phyloP scores from a whole-genome alignment of 2,329 filamentous ascomycete species.

The Aspergillaceae sp. region DNA sequence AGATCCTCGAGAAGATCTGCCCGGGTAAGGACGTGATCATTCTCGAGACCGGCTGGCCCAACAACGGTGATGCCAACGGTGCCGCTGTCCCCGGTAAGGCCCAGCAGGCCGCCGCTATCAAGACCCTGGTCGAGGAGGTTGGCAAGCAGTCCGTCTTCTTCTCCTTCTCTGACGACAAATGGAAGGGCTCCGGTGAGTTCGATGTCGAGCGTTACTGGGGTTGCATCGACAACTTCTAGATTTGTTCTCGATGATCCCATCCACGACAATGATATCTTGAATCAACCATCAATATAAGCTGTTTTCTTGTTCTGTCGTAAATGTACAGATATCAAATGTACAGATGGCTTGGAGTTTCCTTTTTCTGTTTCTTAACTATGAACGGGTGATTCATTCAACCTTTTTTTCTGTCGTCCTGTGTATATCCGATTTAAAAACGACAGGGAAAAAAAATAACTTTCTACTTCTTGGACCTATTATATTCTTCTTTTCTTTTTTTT shows the following conservation, averaged over 20 bases:
- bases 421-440: conserved; percentile 2
- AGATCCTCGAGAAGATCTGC: conserved; percentile 63
- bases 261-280: neutral
- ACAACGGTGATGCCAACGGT: conserved; percentile 60
- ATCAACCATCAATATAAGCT: neutral
- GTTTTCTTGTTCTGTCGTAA: too few species aligned
- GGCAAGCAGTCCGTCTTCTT: conserved; percentile 71
- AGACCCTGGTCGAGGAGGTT: conserved; percentile 56
- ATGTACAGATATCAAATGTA: conserved; percentile 1
- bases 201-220: conserved; percentile 77
- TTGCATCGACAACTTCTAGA: conserved; percentile 44
- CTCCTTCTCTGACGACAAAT: conserved; percentile 67
- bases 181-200: conserved; percentile 66
- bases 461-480: neutral
- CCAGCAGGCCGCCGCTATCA: conserved; percentile 66
- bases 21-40: conserved; percentile 64
- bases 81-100: conserved; percentile 55
- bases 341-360: conserved; percentile 11
- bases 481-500: conserved; percentile 6
- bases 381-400: too few species aligned
- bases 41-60: conserved; percentile 89
- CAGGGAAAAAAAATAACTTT: neutral
- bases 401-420: conserved; percentile 3
- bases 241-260: neutral
- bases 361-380: conserved; percentile 3